Evolutionary conservation across 2,329 filamentous ascomycete genomes (phyloP), one percentile per base, ranked within the genome.

Genomic region (Metarhizium robertsii): DNA sequence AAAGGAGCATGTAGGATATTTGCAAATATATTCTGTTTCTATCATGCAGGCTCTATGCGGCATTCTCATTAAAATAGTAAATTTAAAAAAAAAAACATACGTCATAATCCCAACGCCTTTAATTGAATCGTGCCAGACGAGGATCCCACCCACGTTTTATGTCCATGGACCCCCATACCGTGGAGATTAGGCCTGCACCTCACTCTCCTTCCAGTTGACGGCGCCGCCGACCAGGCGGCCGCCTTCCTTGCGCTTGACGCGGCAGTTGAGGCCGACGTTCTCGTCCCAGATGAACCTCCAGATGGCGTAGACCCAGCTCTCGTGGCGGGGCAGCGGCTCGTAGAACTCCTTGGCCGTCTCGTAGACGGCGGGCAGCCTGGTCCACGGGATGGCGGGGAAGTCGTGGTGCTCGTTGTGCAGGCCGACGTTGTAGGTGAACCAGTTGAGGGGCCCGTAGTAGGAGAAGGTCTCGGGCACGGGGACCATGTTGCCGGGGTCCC

Each of bases 331-430:
- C 62, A 99, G 75, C 57, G 88, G 87, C 61, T 87, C 84, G 73
- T 99, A 99, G 69, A 96, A 99, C 72, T 97, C 94, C 61, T 80
- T 80, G 1, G 94, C 94, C 55, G 95, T 88, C 60, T 83, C 74
- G 66, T 92, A 84, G 54, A 99, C 77, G 66, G 79, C 79, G 54
- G 86, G 88, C 43, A 99, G 79, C 36, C 87, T 80, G 10, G 91
- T 96, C 94, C 94, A 99, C 0, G 94, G 92, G 50, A 99, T 83
- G 50, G 94, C 94, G 11, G 94, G 94, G 74, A 99, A 99, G 72
- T 99, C 94, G 71, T 99, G 94, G 73, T 99, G 94, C 77, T 99
- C 94, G 69, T 99, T 99, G 77, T 99, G 94, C 66, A 96, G 76
- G 53, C 94, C 94, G 49, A 99, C 94, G 65, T 99, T 99, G 79